Conservation (phyloP, 2,329 filamentous ascomycete species). For the Pseudocercospora crystallina region DNA sequence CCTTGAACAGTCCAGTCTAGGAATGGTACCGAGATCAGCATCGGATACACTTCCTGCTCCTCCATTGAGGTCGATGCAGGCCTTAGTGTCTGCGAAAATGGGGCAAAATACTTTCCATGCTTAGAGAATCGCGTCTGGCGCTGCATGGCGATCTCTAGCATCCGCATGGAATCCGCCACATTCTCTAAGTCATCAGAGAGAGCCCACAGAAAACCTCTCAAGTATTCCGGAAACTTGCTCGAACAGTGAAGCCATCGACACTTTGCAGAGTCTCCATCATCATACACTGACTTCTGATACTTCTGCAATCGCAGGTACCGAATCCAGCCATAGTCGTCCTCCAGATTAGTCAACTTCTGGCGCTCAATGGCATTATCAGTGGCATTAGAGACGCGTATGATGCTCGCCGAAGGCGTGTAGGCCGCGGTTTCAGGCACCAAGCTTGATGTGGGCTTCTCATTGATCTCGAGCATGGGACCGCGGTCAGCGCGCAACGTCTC, state of each 20-base stretch:
- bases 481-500: conserved; percentile 34
- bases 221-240: conserved; percentile 42
- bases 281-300: conserved; percentile 33
- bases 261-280: conserved; percentile 33
- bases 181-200: conserved; percentile 22
- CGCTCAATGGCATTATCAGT: conserved; percentile 39
- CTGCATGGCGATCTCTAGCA: conserved; percentile 39
- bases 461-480: conserved; percentile 41
- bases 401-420: conserved; percentile 21
- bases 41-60: conserved; percentile 28
- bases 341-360: conserved; percentile 35
- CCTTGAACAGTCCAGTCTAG: conserved; percentile 45
- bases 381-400: conserved; percentile 23
- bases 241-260: conserved; percentile 47
- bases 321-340: conserved; percentile 45
- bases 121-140: conserved; percentile 45
- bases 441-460: conserved; percentile 36
- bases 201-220: conserved; percentile 29
- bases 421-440: conserved; percentile 34
- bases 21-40: conserved; percentile 44
- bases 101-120: conserved; percentile 45
- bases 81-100: conserved; percentile 39
- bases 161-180: conserved; percentile 25
- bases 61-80: conserved; percentile 12
- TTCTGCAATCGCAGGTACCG: conserved; percentile 37